A percentile compares a stretch with the other conserved stretches of the same genome.
These are phyloP conservation scores for Monilinia polystroma DNA, from an alignment of 2,329 filamentous ascomycete species.

Conservation along the genomic window DNA sequence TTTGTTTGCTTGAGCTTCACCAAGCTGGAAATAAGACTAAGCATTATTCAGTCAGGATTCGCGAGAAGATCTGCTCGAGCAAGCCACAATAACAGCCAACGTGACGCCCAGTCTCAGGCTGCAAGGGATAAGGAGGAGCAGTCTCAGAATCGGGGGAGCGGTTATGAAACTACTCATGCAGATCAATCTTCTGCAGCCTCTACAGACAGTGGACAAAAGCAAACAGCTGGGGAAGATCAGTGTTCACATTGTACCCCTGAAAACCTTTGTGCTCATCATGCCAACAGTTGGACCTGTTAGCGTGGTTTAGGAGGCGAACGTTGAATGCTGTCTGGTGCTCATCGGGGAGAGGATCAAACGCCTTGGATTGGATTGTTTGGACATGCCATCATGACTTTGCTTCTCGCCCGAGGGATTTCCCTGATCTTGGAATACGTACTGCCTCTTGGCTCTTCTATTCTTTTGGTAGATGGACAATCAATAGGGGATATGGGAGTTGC, in stretches of 20 bases:
- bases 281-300: constrained; percentile 2
- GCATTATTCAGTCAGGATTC: constrained; percentile 9
- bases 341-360: background rate
- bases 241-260: background rate
- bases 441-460: background rate
- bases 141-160: background rate
- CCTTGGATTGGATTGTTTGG: constrained; percentile 1
- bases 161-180: background rate
- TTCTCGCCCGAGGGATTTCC: background rate
- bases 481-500: background rate
- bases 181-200: background rate
- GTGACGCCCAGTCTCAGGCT: constrained; percentile 4
- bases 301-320: background rate
- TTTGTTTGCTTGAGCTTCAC: background rate
- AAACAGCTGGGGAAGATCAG: background rate
- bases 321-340: background rate
- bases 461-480: background rate
- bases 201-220: background rate
- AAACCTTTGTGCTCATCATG: constrained; percentile 16
- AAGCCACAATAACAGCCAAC: constrained; percentile 6
- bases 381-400: background rate
- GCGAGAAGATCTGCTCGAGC: constrained; percentile 14
- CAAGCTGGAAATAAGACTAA: background rate
- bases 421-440: background rate
- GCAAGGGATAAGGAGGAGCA: background rate